Percentiles rank a stretch among this genome's conserved stretches.
phyloP scores from a whole-genome alignment of 768 basidiomycete genomes.

The Lactarius evosmus region DNA sequence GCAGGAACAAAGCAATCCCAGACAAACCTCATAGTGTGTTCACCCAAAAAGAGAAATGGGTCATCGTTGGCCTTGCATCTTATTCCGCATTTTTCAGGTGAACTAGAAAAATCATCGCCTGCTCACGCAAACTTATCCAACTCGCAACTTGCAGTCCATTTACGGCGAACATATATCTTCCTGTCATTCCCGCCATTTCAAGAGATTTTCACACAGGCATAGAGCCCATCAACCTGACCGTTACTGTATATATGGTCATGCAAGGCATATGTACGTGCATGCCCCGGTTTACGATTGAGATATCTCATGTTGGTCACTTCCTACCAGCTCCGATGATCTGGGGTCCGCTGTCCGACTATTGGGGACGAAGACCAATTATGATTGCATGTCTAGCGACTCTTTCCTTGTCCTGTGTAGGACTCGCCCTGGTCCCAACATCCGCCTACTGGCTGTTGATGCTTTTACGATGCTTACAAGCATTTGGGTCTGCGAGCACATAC shows the following conservation, averaged over 20 bases:
- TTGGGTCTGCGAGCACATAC: constrained; percentile 75
- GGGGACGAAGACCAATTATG: constrained; percentile 63
- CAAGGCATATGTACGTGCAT: constrained; percentile 54
- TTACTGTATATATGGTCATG: constrained; percentile 72
- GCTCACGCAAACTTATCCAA: neutral
- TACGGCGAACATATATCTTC: constrained; percentile 76
- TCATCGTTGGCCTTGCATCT: constrained; percentile 56
- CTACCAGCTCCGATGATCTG: constrained; percentile 47
- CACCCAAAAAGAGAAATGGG: constrained; percentile 59
- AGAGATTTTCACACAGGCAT: constrained; percentile 58
- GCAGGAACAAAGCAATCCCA: constrained; percentile 32
- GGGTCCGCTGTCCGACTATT: constrained; percentile 65
- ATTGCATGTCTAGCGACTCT: constrained; percentile 62
- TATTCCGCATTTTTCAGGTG: constrained; percentile 65
- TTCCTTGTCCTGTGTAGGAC: constrained; percentile 59
- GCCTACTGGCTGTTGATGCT: constrained; percentile 79
- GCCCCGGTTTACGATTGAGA: neutral
- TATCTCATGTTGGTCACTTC: neutral
- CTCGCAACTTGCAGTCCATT: constrained; percentile 51
- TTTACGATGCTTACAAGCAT: constrained; percentile 75
- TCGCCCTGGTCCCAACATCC: constrained; percentile 52
- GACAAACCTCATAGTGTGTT: constrained; percentile 46
- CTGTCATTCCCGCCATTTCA: constrained; percentile 69
- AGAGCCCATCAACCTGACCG: constrained; percentile 76
- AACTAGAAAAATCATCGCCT: neutral